A percentile compares a stretch with the other conserved stretches of the same genome.
Conservation (phyloP, 495 filamentous ascomycete species). For the Podospora anserina region DNA sequence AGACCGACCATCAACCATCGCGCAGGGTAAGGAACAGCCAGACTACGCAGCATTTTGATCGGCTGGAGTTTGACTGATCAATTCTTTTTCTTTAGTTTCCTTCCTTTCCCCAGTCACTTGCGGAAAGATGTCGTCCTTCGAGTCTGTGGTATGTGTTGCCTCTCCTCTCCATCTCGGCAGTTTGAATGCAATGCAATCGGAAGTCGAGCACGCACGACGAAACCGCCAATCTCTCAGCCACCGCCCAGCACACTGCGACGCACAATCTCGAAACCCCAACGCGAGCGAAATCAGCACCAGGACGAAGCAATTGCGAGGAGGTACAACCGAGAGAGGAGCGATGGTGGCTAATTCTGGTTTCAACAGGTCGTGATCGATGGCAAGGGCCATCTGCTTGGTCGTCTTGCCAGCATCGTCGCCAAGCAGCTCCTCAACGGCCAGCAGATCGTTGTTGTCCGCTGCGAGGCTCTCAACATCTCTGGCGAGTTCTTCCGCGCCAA, state of each 20-base stretch:
- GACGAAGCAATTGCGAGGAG: background rate
- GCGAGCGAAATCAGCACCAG: conserved; percentile 1
- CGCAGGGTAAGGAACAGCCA: conserved; percentile 38
- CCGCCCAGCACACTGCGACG: conserved; percentile 5
- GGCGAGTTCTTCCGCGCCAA: conserved; percentile 99
- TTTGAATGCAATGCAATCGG: background rate
- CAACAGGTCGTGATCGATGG: conserved; percentile 93
- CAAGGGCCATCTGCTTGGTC: conserved; percentile 99
- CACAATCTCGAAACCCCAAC: conserved; percentile 1
- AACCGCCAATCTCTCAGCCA: background rate
- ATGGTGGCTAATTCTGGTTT: conserved; percentile 26
- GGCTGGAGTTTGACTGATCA: conserved; percentile 38
- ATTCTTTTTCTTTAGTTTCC: conserved; percentile 33
- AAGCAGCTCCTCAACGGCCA: conserved; percentile 99
- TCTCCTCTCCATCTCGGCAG: conserved; percentile 16
- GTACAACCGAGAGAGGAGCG: conserved; percentile 1
- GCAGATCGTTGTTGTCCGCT: conserved; percentile 98
- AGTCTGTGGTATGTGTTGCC: conserved; percentile 80
- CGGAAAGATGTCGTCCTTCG: conserved; percentile 94
- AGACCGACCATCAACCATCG: conserved; percentile 38
- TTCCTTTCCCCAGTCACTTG: conserved; percentile 35
- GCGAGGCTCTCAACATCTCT: conserved; percentile 98
- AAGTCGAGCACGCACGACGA: conserved; percentile 10
- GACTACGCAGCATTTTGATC: conserved; percentile 34
- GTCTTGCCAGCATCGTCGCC: conserved; percentile 96